Conservation (phyloP, 2,329 filamentous ascomycete species). For the Zymoseptoria tritici region DNA sequence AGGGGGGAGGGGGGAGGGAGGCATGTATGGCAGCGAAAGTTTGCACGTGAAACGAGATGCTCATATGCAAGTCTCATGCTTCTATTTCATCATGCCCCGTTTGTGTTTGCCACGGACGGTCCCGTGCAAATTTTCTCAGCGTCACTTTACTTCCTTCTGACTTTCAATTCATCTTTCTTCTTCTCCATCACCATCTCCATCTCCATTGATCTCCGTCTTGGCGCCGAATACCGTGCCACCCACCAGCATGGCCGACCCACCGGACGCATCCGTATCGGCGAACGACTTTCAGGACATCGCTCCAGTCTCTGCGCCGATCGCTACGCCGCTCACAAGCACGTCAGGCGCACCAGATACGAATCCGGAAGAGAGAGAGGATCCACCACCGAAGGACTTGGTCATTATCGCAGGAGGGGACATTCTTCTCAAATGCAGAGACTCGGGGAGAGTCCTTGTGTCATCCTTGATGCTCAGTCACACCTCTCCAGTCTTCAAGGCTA, state of each 20-base stretch:
- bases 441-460: constrained; percentile 2
- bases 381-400: background rate
- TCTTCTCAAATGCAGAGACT: background rate
- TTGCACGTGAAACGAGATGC: too few species aligned
- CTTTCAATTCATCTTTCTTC: background rate
- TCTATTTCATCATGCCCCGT: background rate
- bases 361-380: background rate
- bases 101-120: background rate
- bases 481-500: constrained; percentile 1
- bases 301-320: background rate
- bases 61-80: too few species aligned
- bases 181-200: background rate
- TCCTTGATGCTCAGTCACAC: background rate
- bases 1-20: too few species aligned
- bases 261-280: background rate
- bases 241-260: background rate
- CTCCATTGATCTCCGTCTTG: background rate
- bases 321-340: too few species aligned
- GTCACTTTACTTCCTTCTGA: background rate
- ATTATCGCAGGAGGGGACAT: background rate
- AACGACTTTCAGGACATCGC: background rate
- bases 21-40: too few species aligned
- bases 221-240: background rate
- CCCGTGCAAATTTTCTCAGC: background rate
- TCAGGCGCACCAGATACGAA: background rate